Base-by-base conservation (phyloP, 1,139 yeast species). In the Scheffersomyces illinoinensis region DNA sequence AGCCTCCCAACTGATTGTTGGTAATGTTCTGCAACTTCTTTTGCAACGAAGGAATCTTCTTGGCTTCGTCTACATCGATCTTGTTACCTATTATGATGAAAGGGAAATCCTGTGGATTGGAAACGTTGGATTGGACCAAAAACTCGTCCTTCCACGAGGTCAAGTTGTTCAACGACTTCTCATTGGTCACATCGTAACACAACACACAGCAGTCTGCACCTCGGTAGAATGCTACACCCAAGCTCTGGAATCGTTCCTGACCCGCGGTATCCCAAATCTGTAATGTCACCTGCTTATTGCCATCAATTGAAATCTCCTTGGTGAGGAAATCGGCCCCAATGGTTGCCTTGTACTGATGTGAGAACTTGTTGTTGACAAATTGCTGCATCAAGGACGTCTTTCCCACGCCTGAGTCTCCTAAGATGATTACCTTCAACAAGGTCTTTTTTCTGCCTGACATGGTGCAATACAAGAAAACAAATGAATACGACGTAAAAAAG, bases 211-310 rank as follows among this genome's bases (percentile, higher is more conserved):
- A 95, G 21, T 51, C 53, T 0, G 99, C 98, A 48, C 99, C 99
- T 67, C 99, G 83, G 75, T 95, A 95, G 74, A 95, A 95, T 1
- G 99, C 99, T 53, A 95, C 98, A 19, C 99, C 99, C 63, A 95
- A 82, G 61, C 96, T 89, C 76, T 95, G 99, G 81, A 95, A 95
- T 66, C 99, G 82, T 76, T 95, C 99, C 79, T 95, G 99, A 43
- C 99, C 99, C 2, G 99, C 99, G 52, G 99, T 95, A 72, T 95
- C 99, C 99, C 99, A 95, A 58, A 95, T 87, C 81, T 95, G 97
- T 82, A 90, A 83, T 39, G 93, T 88, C 14, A 89, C 93, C 64
- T 85, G 84, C 66, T 90, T 86, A 64, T 76, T 76, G 71, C 89
- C 95, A 73, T 95, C 98, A 59, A 95, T 85, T 26, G 83, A 79